phyloP scores from a whole-genome alignment of 2,329 filamentous ascomycete genomes.

The Colletotrichum lentis region DNA sequence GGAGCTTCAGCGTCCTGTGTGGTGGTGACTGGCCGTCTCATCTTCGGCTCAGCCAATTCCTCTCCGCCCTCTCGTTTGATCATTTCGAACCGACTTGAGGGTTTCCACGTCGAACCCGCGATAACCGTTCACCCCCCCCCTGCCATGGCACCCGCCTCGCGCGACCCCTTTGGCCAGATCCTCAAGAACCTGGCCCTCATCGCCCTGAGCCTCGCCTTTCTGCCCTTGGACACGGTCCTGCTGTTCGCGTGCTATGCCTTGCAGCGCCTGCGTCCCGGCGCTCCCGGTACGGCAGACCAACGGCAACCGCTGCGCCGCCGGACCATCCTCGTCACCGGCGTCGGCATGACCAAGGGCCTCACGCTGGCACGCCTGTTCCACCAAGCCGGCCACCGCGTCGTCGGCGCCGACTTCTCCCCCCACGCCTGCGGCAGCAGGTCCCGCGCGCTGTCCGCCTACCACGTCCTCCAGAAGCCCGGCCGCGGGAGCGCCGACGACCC shows the following conservation, averaged over 20 bases:
- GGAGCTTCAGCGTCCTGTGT: neutral
- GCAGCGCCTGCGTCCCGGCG: slow-evolving; percentile 12
- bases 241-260: slow-evolving; percentile 16
- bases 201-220: slow-evolving; percentile 24
- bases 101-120: too few species aligned
- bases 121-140: neutral
- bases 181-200: slow-evolving; percentile 35
- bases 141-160: slow-evolving; percentile 22
- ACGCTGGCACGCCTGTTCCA: slow-evolving; percentile 71
- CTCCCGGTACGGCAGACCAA: neutral
- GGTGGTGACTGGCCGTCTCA: slow-evolving; percentile 22
- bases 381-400: slow-evolving; percentile 70
- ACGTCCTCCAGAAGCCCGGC: slow-evolving; percentile 50
- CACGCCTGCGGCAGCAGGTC: slow-evolving; percentile 67
- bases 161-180: slow-evolving; percentile 23
- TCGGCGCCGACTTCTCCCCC: slow-evolving; percentile 72
- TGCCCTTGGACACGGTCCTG: slow-evolving; percentile 29
- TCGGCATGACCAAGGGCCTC: slow-evolving; percentile 77
- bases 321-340: slow-evolving; percentile 73
- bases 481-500: slow-evolving; percentile 48
- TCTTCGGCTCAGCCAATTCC: slow-evolving; percentile 23
- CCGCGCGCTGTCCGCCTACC: slow-evolving; percentile 62
- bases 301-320: slow-evolving; percentile 9
- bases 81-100: neutral
- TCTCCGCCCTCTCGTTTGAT: neutral